These are phyloP conservation scores for Ambrosia artemisiifolia DNA, from an alignment of 129 eudicot species.

Conservation along the genomic window DNA sequence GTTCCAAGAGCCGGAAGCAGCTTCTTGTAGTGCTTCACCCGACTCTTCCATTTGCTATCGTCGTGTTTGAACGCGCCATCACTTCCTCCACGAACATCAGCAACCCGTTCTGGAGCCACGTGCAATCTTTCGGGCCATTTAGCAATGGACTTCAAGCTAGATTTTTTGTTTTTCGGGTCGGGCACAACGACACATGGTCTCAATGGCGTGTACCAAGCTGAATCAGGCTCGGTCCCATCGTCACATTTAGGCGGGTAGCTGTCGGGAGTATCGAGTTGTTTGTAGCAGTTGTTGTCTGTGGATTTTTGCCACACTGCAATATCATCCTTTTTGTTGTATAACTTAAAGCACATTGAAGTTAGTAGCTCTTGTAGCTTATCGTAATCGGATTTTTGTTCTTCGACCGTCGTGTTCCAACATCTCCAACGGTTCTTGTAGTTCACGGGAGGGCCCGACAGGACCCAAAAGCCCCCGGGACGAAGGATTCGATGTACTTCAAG, in stretches of 20 bases:
- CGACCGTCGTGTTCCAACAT: conserved; percentile 94
- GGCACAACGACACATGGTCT: conserved; percentile 86
- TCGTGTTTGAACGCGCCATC: conserved; percentile 75
- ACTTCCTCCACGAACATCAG: conserved; percentile 73
- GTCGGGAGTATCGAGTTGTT: conserved; percentile 65
- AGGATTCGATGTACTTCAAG: conserved; percentile 86
- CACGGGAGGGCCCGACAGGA: conserved; percentile 94
- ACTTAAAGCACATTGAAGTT: conserved; percentile 85
- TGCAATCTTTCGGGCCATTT: conserved; percentile 82
- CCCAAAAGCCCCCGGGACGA: conserved; percentile 97
- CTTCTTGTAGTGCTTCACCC: conserved; percentile 84
- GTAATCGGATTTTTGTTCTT: conserved; percentile 76
- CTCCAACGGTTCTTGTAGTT: conserved; percentile 85
- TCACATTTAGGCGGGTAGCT: conserved; percentile 87
- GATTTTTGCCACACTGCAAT: conserved; percentile 90
- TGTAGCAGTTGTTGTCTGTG: conserved; percentile 64
- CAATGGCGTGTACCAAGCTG: conserved; percentile 93
- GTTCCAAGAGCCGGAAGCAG: conserved; percentile 76
- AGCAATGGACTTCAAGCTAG: conserved; percentile 50
- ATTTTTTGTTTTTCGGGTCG: conserved; percentile 44
- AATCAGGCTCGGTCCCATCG: conserved; percentile 86
- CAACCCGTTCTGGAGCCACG: conserved; percentile 71
- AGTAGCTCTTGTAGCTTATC: conserved; percentile 75
- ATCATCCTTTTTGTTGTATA: conserved; percentile 84
- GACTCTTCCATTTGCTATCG: conserved; percentile 73